A percentile compares a stretch with the other conserved stretches of the same genome.
These are phyloP conservation scores for Colletotrichum tabaci DNA, from an alignment of 2,329 filamentous ascomycete genomes.

Conservation along the genomic window DNA sequence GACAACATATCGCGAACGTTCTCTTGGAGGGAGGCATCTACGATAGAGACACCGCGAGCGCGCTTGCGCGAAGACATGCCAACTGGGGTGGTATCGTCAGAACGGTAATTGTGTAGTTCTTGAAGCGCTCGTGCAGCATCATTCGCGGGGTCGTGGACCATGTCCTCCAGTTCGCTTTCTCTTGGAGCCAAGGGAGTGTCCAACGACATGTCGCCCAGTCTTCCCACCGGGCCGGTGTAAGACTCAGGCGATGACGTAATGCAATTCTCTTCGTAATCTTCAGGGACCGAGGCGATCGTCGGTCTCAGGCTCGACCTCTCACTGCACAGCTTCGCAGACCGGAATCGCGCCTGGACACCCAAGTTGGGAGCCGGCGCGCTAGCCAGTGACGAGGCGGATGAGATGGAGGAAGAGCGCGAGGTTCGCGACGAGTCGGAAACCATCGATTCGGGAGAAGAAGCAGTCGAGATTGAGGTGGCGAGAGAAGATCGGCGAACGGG, in stretches of 20 bases:
- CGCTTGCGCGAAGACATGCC: slow-evolving; percentile 66
- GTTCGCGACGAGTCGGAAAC: slow-evolving; percentile 73
- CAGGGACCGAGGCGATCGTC: slow-evolving; percentile 70
- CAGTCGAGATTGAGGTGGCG: slow-evolving; percentile 73
- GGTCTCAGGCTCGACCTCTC: slow-evolving; percentile 69
- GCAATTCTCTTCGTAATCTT: slow-evolving; percentile 67
- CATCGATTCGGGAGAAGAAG: slow-evolving; percentile 78
- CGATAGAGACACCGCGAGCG: slow-evolving; percentile 69
- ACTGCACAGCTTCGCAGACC: slow-evolving; percentile 70
- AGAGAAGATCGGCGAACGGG: slow-evolving; percentile 73
- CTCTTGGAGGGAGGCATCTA: slow-evolving; percentile 73
- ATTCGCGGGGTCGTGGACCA: slow-evolving; percentile 59
- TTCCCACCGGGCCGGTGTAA: slow-evolving; percentile 67
- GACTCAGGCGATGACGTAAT: slow-evolving; percentile 71
- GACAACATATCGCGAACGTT: slow-evolving; percentile 76
- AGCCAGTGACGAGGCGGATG: slow-evolving; percentile 72
- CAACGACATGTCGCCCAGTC: slow-evolving; percentile 65
- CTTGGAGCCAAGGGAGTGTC: slow-evolving; percentile 63
- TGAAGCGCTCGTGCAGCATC: slow-evolving; percentile 73
- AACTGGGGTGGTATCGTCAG: slow-evolving; percentile 54
- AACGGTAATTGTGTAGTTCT: slow-evolving; percentile 71
- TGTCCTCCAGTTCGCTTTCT: slow-evolving; percentile 62
- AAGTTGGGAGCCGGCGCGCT: slow-evolving; percentile 72
- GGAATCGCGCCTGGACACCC: slow-evolving; percentile 76
- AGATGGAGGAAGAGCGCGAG: slow-evolving; percentile 76